phyloP scores from a whole-genome alignment of 2,329 filamentous ascomycete genomes.

The Microdochium paspali region DNA sequence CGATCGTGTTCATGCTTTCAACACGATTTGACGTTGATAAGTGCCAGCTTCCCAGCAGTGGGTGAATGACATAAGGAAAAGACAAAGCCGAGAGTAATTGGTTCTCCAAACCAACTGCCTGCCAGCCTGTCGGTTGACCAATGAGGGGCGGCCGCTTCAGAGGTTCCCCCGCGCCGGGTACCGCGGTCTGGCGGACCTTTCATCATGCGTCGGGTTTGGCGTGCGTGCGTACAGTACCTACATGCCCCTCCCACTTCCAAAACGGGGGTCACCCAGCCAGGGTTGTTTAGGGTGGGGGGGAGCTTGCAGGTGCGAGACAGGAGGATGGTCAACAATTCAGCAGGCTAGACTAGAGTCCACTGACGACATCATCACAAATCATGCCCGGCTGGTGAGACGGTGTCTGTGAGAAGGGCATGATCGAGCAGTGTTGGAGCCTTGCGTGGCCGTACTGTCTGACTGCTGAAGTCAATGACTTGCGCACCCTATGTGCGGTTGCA shows the following conservation, averaged over 20 bases:
- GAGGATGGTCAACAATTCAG: not conserved
- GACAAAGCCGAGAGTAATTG: constrained; percentile 1
- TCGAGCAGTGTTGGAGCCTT: no score
- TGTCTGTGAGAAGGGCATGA: not conserved
- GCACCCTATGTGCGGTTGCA: no score
- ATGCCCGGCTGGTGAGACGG: not conserved
- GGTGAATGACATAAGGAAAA: not conserved
- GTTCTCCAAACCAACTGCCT: not conserved
- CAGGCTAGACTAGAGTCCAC: no score
- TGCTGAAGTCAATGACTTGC: no score
- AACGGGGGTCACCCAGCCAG: not conserved
- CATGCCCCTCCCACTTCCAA: not conserved
- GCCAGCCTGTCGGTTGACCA: not conserved
- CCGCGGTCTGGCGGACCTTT: not conserved
- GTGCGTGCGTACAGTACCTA: not conserved
- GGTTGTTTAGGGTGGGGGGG: not conserved
- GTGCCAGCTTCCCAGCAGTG: not conserved
- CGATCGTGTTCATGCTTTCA: not conserved
- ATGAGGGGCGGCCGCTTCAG: not conserved
- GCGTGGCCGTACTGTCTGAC: no score
- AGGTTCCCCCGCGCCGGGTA: not conserved
- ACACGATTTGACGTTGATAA: not conserved
- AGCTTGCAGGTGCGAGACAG: not conserved
- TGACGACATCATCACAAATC: no score
- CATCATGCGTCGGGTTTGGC: not conserved